Evolutionary conservation across 2,329 filamentous ascomycete species (phyloP).

Genomic region (Venturia nashicola): DNA sequence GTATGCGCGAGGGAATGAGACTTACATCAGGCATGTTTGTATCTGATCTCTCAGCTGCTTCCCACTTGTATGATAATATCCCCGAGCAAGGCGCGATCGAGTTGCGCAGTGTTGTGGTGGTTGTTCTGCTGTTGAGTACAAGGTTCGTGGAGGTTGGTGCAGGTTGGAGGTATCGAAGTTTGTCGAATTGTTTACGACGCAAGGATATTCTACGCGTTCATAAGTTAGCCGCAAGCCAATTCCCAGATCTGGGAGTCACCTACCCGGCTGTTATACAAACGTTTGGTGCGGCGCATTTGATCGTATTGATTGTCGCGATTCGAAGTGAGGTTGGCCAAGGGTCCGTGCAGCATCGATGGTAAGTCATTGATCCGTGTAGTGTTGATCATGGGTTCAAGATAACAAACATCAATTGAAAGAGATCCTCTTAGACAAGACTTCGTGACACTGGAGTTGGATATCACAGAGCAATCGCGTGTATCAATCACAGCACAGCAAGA

Average conservation of each 20-base stretch:
- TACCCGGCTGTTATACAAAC: neutral
- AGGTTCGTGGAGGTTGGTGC: neutral
- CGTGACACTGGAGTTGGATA: neutral
- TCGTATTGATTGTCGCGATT: neutral
- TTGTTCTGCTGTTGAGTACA: neutral
- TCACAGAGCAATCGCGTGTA: neutral
- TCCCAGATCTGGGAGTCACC: neutral
- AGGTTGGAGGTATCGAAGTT: neutral
- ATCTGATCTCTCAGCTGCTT: neutral
- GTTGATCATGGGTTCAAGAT: no score
- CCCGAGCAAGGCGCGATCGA: neutral
- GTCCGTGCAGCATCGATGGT: neutral
- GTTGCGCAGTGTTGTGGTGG: neutral
- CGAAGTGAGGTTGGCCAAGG: neutral
- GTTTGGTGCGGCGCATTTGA: neutral
- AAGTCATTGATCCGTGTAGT: no score
- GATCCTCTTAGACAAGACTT: neutral
- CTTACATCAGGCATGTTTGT: constrained; percentile 34
- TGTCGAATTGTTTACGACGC: neutral
- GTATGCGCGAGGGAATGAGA: constrained; percentile 8
- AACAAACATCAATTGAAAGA: no score
- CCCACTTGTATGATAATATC: neutral
- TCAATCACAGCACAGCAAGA: neutral
- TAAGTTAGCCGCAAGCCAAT: neutral
- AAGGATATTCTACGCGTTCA: neutral